Base-by-base conservation (phyloP, 768 basidiomycete genomes). In the Clitopilus hobsonii region DNA sequence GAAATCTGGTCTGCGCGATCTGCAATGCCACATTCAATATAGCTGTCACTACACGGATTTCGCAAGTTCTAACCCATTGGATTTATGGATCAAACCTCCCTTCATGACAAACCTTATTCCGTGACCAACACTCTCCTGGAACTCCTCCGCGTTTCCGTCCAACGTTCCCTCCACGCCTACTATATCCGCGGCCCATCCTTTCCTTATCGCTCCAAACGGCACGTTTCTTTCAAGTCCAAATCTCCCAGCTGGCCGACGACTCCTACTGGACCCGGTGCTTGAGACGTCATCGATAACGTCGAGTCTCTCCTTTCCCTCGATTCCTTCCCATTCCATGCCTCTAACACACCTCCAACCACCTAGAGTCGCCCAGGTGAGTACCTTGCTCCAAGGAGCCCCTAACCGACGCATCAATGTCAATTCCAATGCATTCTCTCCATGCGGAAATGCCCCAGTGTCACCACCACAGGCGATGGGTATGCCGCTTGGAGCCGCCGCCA, bases 391-490 rank as follows among this genome's bases (percentile, higher is more conserved):
- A 23, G 70, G 67, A 20, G 80, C 83, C 1, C 85, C 84, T 1
- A 83, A 69, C 24, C 65, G 61, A 13, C 78, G 76, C 86, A 86
- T 86, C 26, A 85, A 64, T 60, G 76, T 69, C 74, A 87, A 70
- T 72, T 87, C 85, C 38, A 80, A 66, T 24, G 80, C 75, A 61
- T 87, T 87, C 58, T 74, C 69, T 0, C 84, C 85, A 61, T 85
- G 85, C 16, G 77, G 60, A 64, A 86, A 87, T 1, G 78, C 76
- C 7, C 84, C 85, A 1, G 85, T 87, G 65, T 87, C 83, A 1
- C 85, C 83, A 6, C 85, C 84, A 61, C 80, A 81, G 6, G 82
- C 82, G 51, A 87, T 74, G 5, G 60, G 52, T 16, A 65, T 58
- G 7, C 58, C 56, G n/a, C n/a, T n/a, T 8, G 49, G 49, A 16